These are phyloP conservation scores for Austropuccinia psidii DNA, from an alignment of 1,284 basidiomycete genomes.

Conservation along the genomic window DNA sequence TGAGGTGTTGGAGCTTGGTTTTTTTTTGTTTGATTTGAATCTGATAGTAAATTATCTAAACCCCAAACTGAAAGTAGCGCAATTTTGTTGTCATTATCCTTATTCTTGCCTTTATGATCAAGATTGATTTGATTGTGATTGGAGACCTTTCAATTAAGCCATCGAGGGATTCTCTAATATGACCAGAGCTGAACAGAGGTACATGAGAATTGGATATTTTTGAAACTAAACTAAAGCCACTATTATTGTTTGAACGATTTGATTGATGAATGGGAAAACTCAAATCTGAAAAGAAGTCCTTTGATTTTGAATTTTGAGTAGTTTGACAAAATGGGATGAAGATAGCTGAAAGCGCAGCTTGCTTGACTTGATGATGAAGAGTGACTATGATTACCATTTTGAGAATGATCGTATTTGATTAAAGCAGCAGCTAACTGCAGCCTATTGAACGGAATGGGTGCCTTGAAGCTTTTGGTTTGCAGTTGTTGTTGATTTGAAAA, in stretches of 20 bases:
- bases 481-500: too few species aligned
- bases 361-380: not conserved
- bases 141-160: not conserved
- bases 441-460: constrained; percentile 27
- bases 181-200: not conserved
- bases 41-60: constrained; percentile 20
- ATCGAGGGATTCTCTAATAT: not conserved
- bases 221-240: constrained; percentile 31
- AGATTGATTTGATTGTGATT: not conserved
- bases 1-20: not conserved
- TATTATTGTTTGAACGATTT: not conserved
- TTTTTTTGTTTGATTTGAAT: not conserved
- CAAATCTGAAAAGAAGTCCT: constrained; percentile 25
- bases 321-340: constrained; percentile 31
- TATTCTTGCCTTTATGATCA: not conserved
- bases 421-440: constrained; percentile 35
- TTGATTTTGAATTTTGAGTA: constrained; percentile 2
- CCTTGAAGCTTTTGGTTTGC: not conserved
- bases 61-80: constrained; percentile 29
- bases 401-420: constrained; percentile 16
- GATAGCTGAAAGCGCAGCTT: constrained; percentile 31
- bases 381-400: not conserved
- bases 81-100: not conserved
- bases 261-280: constrained; percentile 1
- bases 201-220: too few species aligned